Percentiles rank a stretch among this genome's conserved stretches.
These are phyloP conservation scores for Tylopilus intermedius DNA, from an alignment of 768 basidiomycete species.

Conservation along the genomic window DNA sequence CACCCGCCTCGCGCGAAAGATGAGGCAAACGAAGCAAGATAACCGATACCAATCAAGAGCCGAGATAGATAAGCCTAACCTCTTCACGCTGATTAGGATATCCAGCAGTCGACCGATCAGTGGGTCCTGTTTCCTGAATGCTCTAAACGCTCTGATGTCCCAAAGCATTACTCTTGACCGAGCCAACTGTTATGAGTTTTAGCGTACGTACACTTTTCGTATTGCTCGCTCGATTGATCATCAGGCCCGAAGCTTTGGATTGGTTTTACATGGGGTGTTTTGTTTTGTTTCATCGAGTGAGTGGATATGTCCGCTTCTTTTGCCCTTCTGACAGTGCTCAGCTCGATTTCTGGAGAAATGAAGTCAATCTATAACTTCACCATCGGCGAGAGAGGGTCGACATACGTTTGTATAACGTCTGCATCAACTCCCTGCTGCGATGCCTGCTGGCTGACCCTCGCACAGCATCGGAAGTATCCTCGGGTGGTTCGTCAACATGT, in stretches of 20 bases:
- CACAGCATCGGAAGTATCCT: slow-evolving; percentile 51
- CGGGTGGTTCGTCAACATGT: slow-evolving; percentile 42
- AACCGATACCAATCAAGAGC: slow-evolving; percentile 54
- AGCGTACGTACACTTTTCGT: slow-evolving; percentile 41
- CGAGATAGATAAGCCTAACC: slow-evolving; percentile 56
- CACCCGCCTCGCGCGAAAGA: slow-evolving; percentile 52
- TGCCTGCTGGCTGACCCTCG: background rate
- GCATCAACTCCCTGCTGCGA: slow-evolving; percentile 11
- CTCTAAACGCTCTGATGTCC: background rate
- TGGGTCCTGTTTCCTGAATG: slow-evolving; percentile 35
- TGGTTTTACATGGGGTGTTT: slow-evolving; percentile 71
- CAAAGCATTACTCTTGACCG: slow-evolving; percentile 32
- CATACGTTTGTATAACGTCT: slow-evolving; percentile 56
- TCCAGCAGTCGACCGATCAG: slow-evolving; percentile 70
- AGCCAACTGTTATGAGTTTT: slow-evolving; percentile 71
- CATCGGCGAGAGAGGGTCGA: slow-evolving; percentile 52
- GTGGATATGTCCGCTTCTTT: slow-evolving; percentile 2
- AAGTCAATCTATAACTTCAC: slow-evolving; percentile 53
- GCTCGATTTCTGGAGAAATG: slow-evolving; percentile 57
- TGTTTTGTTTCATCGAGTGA: slow-evolving; percentile 64
- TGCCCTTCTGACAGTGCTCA: slow-evolving; percentile 19
- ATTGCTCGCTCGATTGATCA: slow-evolving; percentile 2
- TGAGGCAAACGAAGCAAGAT: slow-evolving; percentile 65
- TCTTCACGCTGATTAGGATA: slow-evolving; percentile 59
- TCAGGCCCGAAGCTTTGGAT: slow-evolving; percentile 53